Conservation (phyloP, 1,139 yeast species). For the Saccharomycopsis crataegensis region DNA sequence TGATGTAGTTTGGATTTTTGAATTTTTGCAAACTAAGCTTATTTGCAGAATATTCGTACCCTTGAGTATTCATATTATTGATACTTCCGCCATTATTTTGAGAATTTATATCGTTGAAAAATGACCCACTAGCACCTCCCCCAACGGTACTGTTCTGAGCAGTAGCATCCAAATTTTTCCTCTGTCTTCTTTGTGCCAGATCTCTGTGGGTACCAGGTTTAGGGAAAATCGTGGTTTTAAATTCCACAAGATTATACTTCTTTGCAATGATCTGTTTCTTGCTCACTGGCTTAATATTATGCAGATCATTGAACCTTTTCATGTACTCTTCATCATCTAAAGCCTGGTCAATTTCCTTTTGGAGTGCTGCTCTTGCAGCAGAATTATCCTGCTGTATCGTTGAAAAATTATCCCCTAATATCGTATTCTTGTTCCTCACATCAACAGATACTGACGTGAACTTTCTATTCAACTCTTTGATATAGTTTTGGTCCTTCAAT, state of each 20-base stretch:
- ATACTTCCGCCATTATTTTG: not conserved
- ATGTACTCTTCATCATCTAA: constrained; percentile 6
- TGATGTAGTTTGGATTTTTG: constrained; percentile 12
- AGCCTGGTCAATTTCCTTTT: constrained; percentile 4
- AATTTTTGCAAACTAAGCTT: constrained; percentile 14
- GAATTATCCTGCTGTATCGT: too few species aligned
- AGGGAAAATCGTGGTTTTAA: constrained; percentile 10
- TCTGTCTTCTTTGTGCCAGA: not conserved
- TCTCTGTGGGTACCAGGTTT: constrained; percentile 12
- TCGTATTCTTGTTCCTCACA: too few species aligned
- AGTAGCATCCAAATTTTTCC: not conserved
- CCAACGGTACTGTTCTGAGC: not conserved
- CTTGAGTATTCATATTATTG: not conserved
- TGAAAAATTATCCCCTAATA: too few species aligned
- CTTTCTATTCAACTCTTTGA: not conserved
- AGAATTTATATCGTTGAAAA: too few species aligned
- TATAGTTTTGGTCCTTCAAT: constrained; percentile 4
- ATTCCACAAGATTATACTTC: constrained; percentile 3
- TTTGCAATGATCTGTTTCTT: constrained; percentile 3
- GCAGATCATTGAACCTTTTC: not conserved
- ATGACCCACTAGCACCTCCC: too few species aligned
- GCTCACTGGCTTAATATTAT: constrained; percentile 7
- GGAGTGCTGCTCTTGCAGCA: not conserved
- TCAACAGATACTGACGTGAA: not conserved
- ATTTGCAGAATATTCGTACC: not conserved